These are phyloP conservation scores for Penicillium antarcticum DNA, from an alignment of 495 filamentous ascomycete species.

Conservation along the genomic window DNA sequence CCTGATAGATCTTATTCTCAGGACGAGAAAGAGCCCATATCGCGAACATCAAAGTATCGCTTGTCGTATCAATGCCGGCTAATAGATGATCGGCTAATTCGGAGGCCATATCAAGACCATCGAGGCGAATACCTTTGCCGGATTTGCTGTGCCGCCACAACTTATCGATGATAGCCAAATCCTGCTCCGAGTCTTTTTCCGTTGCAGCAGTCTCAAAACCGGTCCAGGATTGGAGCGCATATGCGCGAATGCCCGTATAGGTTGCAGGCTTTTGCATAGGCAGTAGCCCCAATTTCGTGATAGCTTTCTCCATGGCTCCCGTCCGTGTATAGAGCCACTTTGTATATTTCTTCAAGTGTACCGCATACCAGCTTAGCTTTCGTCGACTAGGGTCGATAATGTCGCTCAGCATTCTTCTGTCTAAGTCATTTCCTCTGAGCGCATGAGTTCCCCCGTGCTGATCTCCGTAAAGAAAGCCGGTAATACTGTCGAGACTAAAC, in stretches of 20 bases:
- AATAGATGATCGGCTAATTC: conserved; percentile 30
- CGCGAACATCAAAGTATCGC: conserved; percentile 31
- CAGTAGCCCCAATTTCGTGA: conserved; percentile 13
- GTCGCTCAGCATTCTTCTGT: conserved; percentile 27
- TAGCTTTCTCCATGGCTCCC: conserved; percentile 18
- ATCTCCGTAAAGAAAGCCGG: conserved; percentile 24
- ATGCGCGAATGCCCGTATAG: conserved; percentile 28
- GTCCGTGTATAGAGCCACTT: conserved; percentile 30
- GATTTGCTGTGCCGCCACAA: too few species aligned
- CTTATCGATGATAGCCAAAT: too few species aligned
- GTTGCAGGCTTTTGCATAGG: conserved; percentile 32
- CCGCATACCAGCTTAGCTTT: conserved; percentile 31
- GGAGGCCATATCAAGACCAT: conserved; percentile 22
- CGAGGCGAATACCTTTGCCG: background rate
- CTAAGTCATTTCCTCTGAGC: conserved; percentile 7
- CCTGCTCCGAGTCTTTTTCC: too few species aligned
- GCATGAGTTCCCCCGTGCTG: conserved; percentile 18
- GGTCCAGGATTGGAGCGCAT: too few species aligned
- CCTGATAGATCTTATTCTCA: conserved; percentile 21
- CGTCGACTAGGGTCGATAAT: conserved; percentile 28
- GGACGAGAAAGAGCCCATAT: conserved; percentile 32
- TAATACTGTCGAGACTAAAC: conserved; percentile 40
- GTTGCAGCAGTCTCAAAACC: too few species aligned
- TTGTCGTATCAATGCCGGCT: conserved; percentile 32
- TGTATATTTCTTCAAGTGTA: conserved; percentile 31